These are phyloP conservation scores for Rosa chinensis DNA, from an alignment of 306 rosid genomes.

Conservation along the genomic window DNA sequence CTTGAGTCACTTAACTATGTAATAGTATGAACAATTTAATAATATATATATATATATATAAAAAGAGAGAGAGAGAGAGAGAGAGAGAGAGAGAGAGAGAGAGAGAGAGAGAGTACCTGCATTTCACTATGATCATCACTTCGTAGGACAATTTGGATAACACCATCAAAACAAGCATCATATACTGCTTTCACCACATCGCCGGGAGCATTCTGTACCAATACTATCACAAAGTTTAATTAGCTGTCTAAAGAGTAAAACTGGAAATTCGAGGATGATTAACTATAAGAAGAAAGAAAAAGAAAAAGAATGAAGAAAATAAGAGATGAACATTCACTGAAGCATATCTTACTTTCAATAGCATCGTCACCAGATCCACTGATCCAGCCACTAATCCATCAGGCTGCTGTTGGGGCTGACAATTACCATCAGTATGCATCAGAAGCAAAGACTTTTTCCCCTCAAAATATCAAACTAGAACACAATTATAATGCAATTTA, in stretches of 20 bases:
- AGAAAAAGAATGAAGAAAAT: neutral
- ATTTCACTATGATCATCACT: constrained; percentile 90
- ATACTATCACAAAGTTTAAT: constrained; percentile 39
- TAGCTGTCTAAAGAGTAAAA: constrained; percentile 31
- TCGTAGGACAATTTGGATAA: constrained; percentile 63
- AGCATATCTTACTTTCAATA: constrained; percentile 79
- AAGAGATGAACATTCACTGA: constrained; percentile 23
- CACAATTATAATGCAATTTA: constrained; percentile 17
- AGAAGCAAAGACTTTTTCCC: constrained; percentile 15
- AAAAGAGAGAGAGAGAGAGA: neutral
- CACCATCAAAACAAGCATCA: constrained; percentile 71
- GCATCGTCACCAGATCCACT: constrained; percentile 81
- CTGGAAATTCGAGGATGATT: neutral
- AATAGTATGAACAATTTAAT: neutral
- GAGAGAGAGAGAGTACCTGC: constrained; percentile 52
- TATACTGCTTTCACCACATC: constrained; percentile 75
- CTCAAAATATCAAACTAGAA: neutral
- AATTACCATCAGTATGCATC: constrained; percentile 34
- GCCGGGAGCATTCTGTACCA: constrained; percentile 73
- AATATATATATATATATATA: no score
- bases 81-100: neutral
- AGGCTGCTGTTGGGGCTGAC: constrained; percentile 82
- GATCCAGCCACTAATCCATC: constrained; percentile 91
- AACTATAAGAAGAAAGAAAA: neutral
- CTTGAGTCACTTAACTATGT: constrained; percentile 21